phyloP scores from a whole-genome alignment of 1,139 yeast species.

The Zygoascus hellenicus region DNA sequence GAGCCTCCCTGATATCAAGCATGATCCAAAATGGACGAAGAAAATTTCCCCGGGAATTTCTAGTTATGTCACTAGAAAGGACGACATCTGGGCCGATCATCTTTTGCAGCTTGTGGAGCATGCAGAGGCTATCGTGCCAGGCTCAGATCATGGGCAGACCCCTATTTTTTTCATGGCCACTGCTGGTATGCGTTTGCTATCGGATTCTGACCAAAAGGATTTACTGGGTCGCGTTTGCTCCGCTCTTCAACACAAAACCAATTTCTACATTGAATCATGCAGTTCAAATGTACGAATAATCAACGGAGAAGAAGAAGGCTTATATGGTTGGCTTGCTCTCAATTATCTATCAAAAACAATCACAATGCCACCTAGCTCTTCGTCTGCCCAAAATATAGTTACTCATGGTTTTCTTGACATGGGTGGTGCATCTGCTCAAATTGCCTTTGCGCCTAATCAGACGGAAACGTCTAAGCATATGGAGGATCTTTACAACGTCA shows the following conservation, averaged over 20 bases:
- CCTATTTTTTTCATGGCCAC: constrained; percentile 79
- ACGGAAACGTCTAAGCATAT: constrained; percentile 51
- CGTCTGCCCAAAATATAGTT: constrained; percentile 41
- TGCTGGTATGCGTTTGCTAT: constrained; percentile 72
- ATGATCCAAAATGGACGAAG: constrained; percentile 47
- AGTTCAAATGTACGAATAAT: constrained; percentile 55
- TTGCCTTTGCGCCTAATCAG: constrained; percentile 63
- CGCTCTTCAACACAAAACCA: constrained; percentile 46
- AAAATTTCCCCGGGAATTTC: constrained; percentile 67
- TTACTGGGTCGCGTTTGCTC: constrained; percentile 49
- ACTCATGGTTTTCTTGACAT: constrained; percentile 69
- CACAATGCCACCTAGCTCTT: constrained; percentile 4
- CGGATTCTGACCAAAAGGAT: constrained; percentile 49
- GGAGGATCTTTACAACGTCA: constrained; percentile 49
- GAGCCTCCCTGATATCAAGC: constrained; percentile 36
- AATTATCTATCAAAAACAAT: constrained; percentile 54
- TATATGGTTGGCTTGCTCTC: constrained; percentile 77
- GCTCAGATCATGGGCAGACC: constrained; percentile 56
- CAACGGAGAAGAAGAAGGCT: constrained; percentile 70
- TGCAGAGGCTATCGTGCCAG: constrained; percentile 58
- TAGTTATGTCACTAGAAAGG: constrained; percentile 40
- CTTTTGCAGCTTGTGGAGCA: constrained; percentile 48
- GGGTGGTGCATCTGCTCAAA: constrained; percentile 84
- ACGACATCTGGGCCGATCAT: constrained; percentile 51
- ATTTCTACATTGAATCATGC: constrained; percentile 50